Percentiles rank a stretch among this genome's conserved stretches.
Conservation (phyloP, 441 rosid genomes). For the Bruguiera hainesii region DNA sequence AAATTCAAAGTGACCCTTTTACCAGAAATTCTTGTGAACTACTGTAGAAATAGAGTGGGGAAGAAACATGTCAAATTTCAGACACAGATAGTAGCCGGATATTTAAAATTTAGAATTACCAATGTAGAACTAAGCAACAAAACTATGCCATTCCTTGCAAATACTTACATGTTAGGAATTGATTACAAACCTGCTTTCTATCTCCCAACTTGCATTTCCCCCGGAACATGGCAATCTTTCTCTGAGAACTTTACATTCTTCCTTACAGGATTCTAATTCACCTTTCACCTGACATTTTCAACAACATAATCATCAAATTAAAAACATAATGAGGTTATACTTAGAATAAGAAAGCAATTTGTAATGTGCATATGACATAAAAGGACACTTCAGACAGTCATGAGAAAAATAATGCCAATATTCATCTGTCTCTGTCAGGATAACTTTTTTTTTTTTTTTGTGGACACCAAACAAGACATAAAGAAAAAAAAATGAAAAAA, state of each 20-base stretch:
- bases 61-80: too few relatives aligned
- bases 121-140: not conserved
- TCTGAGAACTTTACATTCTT: constrained; percentile 50
- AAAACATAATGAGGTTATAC: not conserved
- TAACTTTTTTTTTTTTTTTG: too few relatives aligned
- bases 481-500: too few relatives aligned
- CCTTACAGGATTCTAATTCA: constrained; percentile 50
- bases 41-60: too few relatives aligned
- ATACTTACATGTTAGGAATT: not conserved
- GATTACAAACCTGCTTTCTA: constrained; percentile 52
- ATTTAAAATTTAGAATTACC: not conserved
- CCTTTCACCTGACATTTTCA: constrained; percentile 43
- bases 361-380: not conserved
- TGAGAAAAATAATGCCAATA: too few relatives aligned
- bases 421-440: too few relatives aligned
- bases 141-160: not conserved
- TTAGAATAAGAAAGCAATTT: not conserved
- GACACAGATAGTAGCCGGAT: not conserved
- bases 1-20: too few relatives aligned
- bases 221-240: constrained; percentile 43
- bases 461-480: too few relatives aligned
- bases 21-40: too few relatives aligned
- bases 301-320: not conserved
- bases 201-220: constrained; percentile 45
- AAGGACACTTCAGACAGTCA: too few relatives aligned